Evolutionary conservation across 1,284 basidiomycete genomes (phyloP), one percentile per base, ranked within the genome.

Genomic region (Pseudozyma sp.): DNA sequence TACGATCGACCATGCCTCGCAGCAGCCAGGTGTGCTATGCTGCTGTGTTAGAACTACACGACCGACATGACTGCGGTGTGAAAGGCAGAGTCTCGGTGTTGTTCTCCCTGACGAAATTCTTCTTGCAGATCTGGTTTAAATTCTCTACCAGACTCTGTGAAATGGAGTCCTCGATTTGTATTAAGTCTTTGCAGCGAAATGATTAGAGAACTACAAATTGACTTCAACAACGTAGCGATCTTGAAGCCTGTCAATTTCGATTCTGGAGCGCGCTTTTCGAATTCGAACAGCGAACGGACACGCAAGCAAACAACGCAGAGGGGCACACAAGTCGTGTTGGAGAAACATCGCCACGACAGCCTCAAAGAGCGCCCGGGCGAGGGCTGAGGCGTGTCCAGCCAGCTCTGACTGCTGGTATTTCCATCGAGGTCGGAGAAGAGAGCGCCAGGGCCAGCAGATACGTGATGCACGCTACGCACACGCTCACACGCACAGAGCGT

Each of bases 381-480:
- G 24, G 24, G 24, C 24, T 24, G 24, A 24, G 24, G 24, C 24
- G 24, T 24, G 24, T 24, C 24, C 24, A 24, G 24, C 24, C 24
- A 24, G 24, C 24, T 24, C 24, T 24, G 24, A 1, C 24, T 24
- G 24, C 24, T 24, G 24, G 24, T 2, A 24, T 24, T 24, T 24
- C 24, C 24, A 24, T 24, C 24, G 24, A 24, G 24, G 24, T 24
- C 24, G 24, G 24, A 24, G 24, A 19, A 44, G 19, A 44, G 19
- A 8, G 9, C 19, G 6, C 43, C 43, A 44, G 54, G 48, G 57
- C 57, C 57, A 60, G 57, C 57, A 51, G 40, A 56, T 51, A 49
- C 48, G 46, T 43, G 48, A 45, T 51, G 31, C 61, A 42, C 42
- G 31, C 62, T 8, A 52, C 39, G 31, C 51, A 43, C 51, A 52